Conservation (phyloP, 176 grass and related monocot species). For the Bromus sterilis region DNA sequence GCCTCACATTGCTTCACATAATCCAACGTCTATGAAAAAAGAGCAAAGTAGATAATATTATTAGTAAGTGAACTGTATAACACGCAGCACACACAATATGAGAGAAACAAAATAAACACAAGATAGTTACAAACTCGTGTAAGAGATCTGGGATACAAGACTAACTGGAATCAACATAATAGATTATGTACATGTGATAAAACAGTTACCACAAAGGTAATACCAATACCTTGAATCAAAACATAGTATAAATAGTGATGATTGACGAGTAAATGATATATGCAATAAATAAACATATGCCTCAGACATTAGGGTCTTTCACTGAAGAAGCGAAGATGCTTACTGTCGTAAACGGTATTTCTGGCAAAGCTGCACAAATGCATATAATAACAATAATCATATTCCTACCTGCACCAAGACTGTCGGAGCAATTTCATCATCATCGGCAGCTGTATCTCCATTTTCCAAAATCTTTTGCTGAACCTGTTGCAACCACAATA, state of each 20-base stretch:
- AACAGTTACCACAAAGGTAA: too few species aligned
- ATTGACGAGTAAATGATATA: neutral
- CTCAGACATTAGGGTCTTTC: neutral
- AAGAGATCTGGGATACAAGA: neutral
- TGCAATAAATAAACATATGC: neutral
- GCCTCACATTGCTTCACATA: conserved; percentile 86
- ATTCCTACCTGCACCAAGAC: conserved; percentile 75
- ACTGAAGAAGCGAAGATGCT: neutral
- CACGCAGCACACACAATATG: neutral
- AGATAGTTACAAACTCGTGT: neutral
- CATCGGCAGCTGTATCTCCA: conserved; percentile 37
- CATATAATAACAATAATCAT: neutral
- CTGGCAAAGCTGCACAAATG: neutral
- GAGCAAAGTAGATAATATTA: conserved; percentile 7
- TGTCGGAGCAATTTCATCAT: conserved; percentile 64
- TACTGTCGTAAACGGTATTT: neutral
- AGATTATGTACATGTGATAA: too few species aligned
- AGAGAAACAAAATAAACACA: neutral
- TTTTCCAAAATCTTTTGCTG: conserved; percentile 79
- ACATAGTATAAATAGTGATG: neutral
- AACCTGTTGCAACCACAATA: conserved; percentile 41
- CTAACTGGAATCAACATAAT: neutral
- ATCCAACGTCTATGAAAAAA: conserved; percentile 44
- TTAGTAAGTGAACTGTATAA: neutral
- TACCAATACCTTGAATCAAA: neutral